Percentiles rank a stretch among this genome's conserved stretches.
Evolutionary conservation across 768 basidiomycete genomes (phyloP).

Genomic region (Mycena maculata): DNA sequence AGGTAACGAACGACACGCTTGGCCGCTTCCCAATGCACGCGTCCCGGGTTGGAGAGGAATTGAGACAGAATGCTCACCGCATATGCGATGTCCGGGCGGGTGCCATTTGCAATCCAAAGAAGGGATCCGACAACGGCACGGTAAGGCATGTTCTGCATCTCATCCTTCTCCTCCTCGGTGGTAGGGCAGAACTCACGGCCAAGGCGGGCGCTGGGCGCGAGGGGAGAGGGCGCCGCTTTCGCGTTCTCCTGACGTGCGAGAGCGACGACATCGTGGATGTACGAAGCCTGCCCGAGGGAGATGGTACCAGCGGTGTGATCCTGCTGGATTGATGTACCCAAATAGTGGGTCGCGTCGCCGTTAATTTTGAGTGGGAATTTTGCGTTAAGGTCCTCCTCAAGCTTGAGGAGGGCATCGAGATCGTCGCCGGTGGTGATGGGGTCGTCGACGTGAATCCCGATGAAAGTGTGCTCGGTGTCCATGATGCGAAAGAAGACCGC

Average conservation of each 20-base stretch:
- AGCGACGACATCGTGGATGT: conserved; percentile 13
- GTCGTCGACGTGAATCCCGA: conserved; percentile 12
- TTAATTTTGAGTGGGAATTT: conserved; percentile 19
- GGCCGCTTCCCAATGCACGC: conserved; percentile 48
- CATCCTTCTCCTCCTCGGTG: conserved; percentile 14
- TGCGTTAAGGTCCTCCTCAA: conserved; percentile 8
- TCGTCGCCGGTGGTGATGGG: neutral
- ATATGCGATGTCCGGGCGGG: conserved; percentile 36
- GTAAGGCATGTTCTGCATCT: conserved; percentile 41
- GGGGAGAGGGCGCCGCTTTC: conserved; percentile 17
- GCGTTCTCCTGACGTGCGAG: conserved; percentile 17
- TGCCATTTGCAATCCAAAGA: conserved; percentile 41
- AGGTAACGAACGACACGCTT: conserved; percentile 52
- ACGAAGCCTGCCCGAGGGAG: conserved; percentile 14
- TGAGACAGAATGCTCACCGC: conserved; percentile 41
- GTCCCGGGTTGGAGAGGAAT: conserved; percentile 42
- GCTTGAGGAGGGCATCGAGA: conserved; percentile 8
- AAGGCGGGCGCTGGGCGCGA: conserved; percentile 12
- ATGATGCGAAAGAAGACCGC: conserved; percentile 21
- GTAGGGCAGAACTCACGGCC: conserved; percentile 20
- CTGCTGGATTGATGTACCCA: conserved; percentile 23
- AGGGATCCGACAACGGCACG: conserved; percentile 38
- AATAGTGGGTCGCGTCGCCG: conserved; percentile 18
- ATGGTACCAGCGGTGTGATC: conserved; percentile 27
- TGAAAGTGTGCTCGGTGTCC: neutral